Evolutionary conservation across 805 yeast species (phyloP).

Genomic region (Starmerella floricola): DNA sequence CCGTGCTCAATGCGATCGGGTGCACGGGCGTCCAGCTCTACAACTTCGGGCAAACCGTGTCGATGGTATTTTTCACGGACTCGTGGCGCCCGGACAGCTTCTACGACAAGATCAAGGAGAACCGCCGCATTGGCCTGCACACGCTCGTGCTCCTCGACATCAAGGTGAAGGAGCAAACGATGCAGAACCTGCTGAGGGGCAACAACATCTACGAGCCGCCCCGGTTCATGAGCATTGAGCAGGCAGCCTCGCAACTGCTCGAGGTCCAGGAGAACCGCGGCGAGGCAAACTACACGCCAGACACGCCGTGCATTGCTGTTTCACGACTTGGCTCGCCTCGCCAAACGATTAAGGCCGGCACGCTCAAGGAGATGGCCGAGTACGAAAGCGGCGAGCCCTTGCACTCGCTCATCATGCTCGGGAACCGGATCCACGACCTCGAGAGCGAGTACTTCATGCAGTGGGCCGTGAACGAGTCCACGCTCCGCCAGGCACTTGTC

Average conservation of each 20-base stretch:
- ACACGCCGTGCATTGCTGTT: slow-evolving; percentile 88
- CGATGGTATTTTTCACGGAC: slow-evolving; percentile 90
- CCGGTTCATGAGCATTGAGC: slow-evolving; percentile 82
- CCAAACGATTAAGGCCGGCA: slow-evolving; percentile 75
- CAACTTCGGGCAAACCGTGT: slow-evolving; percentile 94
- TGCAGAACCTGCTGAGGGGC: slow-evolving; percentile 89
- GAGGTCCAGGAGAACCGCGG: slow-evolving; percentile 73
- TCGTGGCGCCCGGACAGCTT: slow-evolving; percentile 94
- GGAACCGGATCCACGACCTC: slow-evolving; percentile 84
- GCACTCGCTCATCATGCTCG: slow-evolving; percentile 81
- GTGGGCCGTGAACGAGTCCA: slow-evolving; percentile 51
- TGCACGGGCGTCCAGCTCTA: slow-evolving; percentile 93
- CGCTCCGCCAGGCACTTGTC: slow-evolving; percentile 38
- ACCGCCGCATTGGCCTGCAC: slow-evolving; percentile 80
- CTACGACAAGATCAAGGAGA: slow-evolving; percentile 78
- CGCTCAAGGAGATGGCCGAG: slow-evolving; percentile 59
- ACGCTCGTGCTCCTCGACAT: slow-evolving; percentile 81
- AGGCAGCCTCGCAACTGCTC: slow-evolving; percentile 76
- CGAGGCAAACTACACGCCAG: slow-evolving; percentile 67
- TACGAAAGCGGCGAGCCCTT: slow-evolving; percentile 91
- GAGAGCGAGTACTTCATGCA: slow-evolving; percentile 76
- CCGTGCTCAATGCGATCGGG: slow-evolving; percentile 97
- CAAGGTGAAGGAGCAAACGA: slow-evolving; percentile 92
- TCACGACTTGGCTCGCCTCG: slow-evolving; percentile 81
- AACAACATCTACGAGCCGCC: slow-evolving; percentile 91